These are phyloP conservation scores for Ramularia collo-cygni DNA, from an alignment of 2,329 filamentous ascomycete genomes.

Conservation along the genomic window DNA sequence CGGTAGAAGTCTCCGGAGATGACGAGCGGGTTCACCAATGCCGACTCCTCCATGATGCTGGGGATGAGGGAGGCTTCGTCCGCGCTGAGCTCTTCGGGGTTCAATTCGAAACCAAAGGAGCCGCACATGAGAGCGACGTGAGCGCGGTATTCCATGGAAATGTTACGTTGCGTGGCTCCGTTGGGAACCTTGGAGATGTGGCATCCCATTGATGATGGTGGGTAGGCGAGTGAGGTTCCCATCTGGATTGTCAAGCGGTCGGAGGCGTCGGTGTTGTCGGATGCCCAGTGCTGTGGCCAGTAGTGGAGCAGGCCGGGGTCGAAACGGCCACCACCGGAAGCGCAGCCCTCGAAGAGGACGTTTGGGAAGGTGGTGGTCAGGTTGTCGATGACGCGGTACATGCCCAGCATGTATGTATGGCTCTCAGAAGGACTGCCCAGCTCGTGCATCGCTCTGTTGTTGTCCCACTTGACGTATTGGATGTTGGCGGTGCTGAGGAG, in stretches of 20 bases:
- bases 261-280: constrained; percentile 57
- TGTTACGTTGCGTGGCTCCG: constrained; percentile 48
- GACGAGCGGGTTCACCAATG: constrained; percentile 54
- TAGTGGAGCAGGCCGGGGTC: constrained; percentile 58
- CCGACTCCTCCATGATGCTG: constrained; percentile 46
- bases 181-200: constrained; percentile 58
- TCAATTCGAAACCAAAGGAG: constrained; percentile 58
- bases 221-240: constrained; percentile 57
- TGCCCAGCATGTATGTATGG: constrained; percentile 56
- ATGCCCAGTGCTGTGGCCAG: constrained; percentile 61
- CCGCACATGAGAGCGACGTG: constrained; percentile 65
- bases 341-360: constrained; percentile 61
- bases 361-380: constrained; percentile 55
- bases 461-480: constrained; percentile 61
- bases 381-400: constrained; percentile 56
- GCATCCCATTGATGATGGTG: constrained; percentile 58
- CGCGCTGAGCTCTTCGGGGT: constrained; percentile 46
- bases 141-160: constrained; percentile 53
- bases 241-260: constrained; percentile 57
- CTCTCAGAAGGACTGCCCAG: constrained; percentile 46
- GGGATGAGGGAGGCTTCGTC: constrained; percentile 51
- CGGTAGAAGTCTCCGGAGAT: constrained; percentile 55
- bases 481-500: constrained; percentile 51
- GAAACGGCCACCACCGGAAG: constrained; percentile 58
- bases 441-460: constrained; percentile 60